A percentile compares a stretch with the other conserved stretches of the same genome.
Evolutionary conservation across 345 rosid species (phyloP).

Genomic region (Iberis pinnata): DNA sequence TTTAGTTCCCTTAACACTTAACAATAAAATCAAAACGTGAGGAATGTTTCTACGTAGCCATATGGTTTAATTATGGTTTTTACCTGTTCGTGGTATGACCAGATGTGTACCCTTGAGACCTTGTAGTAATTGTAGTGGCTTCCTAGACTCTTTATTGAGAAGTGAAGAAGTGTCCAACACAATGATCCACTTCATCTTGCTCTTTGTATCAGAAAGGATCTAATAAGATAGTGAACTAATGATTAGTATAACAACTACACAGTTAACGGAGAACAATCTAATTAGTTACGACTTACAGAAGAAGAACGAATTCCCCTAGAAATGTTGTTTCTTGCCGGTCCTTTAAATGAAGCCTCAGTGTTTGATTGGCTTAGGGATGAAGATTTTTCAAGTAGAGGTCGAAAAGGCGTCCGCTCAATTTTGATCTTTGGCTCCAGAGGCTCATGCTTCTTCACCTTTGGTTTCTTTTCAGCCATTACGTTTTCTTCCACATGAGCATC

Average conservation of each 20-base stretch:
- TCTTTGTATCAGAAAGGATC: conserved; percentile 36
- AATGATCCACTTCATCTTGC: conserved; percentile 61
- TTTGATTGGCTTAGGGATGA: conserved; percentile 31
- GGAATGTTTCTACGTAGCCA: neutral
- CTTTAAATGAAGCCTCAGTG: conserved; percentile 21
- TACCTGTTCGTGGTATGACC: conserved; percentile 73
- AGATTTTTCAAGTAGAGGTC: conserved; percentile 35
- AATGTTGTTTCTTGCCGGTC: conserved; percentile 30
- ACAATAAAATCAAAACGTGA: conserved; percentile 8
- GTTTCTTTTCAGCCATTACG: conserved; percentile 30
- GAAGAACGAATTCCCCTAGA: conserved; percentile 33
- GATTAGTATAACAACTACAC: conserved; percentile 5
- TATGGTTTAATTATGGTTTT: neutral
- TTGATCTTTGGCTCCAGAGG: conserved; percentile 23
- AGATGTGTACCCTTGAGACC: conserved; percentile 78
- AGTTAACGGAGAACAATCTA: neutral
- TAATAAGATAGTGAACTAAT: conserved; percentile 27
- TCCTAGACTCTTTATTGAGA: conserved; percentile 59
- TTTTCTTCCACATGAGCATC: conserved; percentile 32
- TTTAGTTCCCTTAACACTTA: conserved; percentile 73
- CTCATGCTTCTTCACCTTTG: conserved; percentile 36
- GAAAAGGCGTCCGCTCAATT: conserved; percentile 53
- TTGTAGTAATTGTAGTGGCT: conserved; percentile 66
- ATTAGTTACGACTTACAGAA: conserved; percentile 36
- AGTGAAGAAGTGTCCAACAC: conserved; percentile 63